These are phyloP conservation scores for Ustilago esculenta DNA, from an alignment of 1,284 basidiomycete species.

Conservation along the genomic window DNA sequence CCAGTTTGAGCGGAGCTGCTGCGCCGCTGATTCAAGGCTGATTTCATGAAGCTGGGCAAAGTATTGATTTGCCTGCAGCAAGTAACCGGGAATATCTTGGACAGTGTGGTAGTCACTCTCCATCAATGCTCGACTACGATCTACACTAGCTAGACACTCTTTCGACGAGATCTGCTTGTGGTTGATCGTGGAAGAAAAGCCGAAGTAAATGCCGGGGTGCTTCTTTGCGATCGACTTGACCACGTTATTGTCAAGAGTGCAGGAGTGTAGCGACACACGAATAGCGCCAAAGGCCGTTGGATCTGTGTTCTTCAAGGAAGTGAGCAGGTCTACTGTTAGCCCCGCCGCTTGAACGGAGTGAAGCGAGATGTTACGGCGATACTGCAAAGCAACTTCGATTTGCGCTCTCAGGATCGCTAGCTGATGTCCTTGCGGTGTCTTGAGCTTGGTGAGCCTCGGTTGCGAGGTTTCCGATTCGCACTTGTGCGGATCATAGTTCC, in stretches of 20 bases:
- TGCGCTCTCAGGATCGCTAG: conserved; percentile 53
- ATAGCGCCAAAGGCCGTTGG: conserved; percentile 35
- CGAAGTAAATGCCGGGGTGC: conserved; percentile 58
- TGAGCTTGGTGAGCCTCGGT: conserved; percentile 47
- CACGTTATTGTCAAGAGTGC: conserved; percentile 57
- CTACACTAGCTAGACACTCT: conserved; percentile 42
- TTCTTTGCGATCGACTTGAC: conserved; percentile 46
- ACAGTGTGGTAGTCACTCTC: conserved; percentile 59
- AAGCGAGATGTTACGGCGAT: conserved; percentile 56
- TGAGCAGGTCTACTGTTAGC: conserved; percentile 46
- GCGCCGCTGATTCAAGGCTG: conserved; percentile 9
- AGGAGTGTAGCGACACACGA: conserved; percentile 57
- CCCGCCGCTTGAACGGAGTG: conserved; percentile 63
- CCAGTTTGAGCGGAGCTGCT: conserved; percentile 32
- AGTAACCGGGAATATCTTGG: conserved; percentile 31
- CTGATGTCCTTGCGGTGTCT: conserved; percentile 60
- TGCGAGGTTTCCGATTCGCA: neutral
- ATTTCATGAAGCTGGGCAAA: conserved; percentile 25
- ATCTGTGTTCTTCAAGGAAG: conserved; percentile 29
- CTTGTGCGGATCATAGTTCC: conserved; percentile 35
- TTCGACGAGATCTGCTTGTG: conserved; percentile 38
- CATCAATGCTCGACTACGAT: conserved; percentile 44
- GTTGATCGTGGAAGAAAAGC: conserved; percentile 63
- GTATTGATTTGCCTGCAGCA: conserved; percentile 27
- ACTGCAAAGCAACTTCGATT: conserved; percentile 47